These are phyloP conservation scores for Pezicula carpinea DNA, from an alignment of 2,329 filamentous ascomycete species.

Conservation along the genomic window DNA sequence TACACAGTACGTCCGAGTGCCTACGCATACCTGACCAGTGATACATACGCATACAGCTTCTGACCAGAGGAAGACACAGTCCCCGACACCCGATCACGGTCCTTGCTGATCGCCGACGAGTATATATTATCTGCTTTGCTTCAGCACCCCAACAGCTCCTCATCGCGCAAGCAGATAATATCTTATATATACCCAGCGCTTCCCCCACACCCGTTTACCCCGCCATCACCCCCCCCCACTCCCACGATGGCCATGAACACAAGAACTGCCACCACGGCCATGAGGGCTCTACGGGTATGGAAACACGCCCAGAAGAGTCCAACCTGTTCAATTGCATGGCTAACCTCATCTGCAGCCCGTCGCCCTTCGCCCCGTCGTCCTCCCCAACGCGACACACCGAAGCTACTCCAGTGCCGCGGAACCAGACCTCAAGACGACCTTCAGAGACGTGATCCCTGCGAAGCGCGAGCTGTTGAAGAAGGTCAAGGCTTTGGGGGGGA, in stretches of 20 bases:
- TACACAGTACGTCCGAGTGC: no score
- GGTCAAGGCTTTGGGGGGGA: constrained; percentile 80
- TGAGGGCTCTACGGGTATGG: constrained; percentile 60
- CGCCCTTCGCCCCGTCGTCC: constrained; percentile 28
- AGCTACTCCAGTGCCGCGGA: constrained; percentile 73
- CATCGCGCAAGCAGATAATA: neutral
- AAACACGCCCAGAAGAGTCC: constrained; percentile 12
- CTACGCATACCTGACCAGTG: no score
- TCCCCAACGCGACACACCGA: constrained; percentile 40
- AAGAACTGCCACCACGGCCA: constrained; percentile 55
- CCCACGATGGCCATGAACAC: constrained; percentile 58
- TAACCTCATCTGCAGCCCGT: constrained; percentile 17
- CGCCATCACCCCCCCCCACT: constrained; percentile 13
- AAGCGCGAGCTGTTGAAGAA: constrained; percentile 93
- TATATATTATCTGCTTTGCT: no score
- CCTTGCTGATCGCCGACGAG: no score
- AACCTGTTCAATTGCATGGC: constrained; percentile 3
- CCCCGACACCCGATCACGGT: no score
- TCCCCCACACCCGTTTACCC: constrained; percentile 1
- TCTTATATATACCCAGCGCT: neutral
- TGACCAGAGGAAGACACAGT: no score
- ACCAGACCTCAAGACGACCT: constrained; percentile 82
- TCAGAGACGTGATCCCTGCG: constrained; percentile 79
- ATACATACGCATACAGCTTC: no score
- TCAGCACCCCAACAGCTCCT: no score